phyloP scores from a whole-genome alignment of 495 filamentous ascomycete species.

The Entonaema liquescens region DNA sequence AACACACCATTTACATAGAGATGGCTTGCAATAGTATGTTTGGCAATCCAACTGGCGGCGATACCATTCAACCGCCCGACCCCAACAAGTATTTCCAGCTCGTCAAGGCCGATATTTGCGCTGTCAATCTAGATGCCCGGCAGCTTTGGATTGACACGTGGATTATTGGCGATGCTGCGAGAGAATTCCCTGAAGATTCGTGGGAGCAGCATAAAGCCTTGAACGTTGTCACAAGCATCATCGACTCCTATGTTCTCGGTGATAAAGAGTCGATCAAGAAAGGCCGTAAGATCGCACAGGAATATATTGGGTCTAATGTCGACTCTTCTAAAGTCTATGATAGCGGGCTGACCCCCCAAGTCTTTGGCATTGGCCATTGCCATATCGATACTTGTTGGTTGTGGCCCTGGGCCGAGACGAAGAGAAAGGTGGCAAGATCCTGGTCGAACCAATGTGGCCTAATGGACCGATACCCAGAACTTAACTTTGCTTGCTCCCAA shows the following conservation, averaged over 20 bases:
- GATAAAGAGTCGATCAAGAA: conserved; percentile 78
- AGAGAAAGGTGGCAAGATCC: conserved; percentile 93
- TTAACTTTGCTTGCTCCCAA: conserved; percentile 89
- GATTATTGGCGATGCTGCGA: conserved; percentile 89
- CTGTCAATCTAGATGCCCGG: conserved; percentile 84
- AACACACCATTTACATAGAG: conserved; percentile 91
- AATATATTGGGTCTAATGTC: conserved; percentile 82
- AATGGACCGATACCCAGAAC: conserved; percentile 93
- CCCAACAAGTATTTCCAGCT: conserved; percentile 83
- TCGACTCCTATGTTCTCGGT: conserved; percentile 85
- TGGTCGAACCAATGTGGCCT: conserved; percentile 96
- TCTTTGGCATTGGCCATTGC: conserved; percentile 92
- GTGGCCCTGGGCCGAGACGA: conserved; percentile 99
- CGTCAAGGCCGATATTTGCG: conserved; percentile 82
- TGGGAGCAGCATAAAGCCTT: conserved; percentile 90
- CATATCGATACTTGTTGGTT: conserved; percentile 99
- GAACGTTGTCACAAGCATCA: conserved; percentile 83
- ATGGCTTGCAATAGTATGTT: conserved; percentile 99
- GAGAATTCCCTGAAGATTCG: conserved; percentile 79
- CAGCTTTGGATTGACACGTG: conserved; percentile 90
- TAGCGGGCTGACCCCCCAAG: conserved; percentile 72
- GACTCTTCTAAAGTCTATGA: conserved; percentile 87
- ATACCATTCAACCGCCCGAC: conserved; percentile 86
- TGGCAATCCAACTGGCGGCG: conserved; percentile 85
- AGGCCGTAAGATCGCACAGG: conserved; percentile 80